Base-by-base conservation (phyloP, 2,329 filamentous ascomycete genomes). In the Cladophialophora psammophila region DNA sequence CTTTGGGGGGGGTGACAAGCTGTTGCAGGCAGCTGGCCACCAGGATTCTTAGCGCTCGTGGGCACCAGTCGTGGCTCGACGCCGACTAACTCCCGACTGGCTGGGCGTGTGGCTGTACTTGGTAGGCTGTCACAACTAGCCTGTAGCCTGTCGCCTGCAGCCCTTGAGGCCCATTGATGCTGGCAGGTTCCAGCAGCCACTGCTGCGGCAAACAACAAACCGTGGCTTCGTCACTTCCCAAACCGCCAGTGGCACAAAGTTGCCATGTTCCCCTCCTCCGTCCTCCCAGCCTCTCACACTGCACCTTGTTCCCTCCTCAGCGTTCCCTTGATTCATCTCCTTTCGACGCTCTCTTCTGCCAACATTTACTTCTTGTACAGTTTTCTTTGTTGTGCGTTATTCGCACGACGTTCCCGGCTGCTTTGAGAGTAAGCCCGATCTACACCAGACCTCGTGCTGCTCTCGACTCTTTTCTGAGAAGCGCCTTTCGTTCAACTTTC, bases 371-470 rank as follows among this genome's bases (percentile, higher is more conserved):
- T 60, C 34, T 26, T 38, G 15, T 55, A 55, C 20, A 36, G 32
- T 54, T 26, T 54, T 38, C 59, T 54, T 61, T 61, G 59, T 61
- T 38, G 45, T 52, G 34, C 45, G 57, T 52, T n/a, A 15, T 31
- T 60, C 26, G 10, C 20, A 15, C 35, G 48, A 52, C 59, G 48
- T 52, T 61, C 20, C 45, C 48, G 59, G 48, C 35, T 42, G 34
- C 45, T 61, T 31, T 61, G 59, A 61, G 18, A 61, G 59, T 61
- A 50, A 42, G 59, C 45, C 59, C 18, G 48, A 40, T 12, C 26
- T 50, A 50, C 32, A 42, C n/a, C 9, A 53, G 45, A 45, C 45
- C 48, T 61, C 15, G 18, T 6, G 18, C 15, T n/a, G 18, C 50
- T 60, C 40, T 36, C 40, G 40, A 42, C 40, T 42, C 1, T n/a